Evolutionary conservation across 2,329 filamentous ascomycete genomes (phyloP).

Genomic region (Plectosphaerella sp.): DNA sequence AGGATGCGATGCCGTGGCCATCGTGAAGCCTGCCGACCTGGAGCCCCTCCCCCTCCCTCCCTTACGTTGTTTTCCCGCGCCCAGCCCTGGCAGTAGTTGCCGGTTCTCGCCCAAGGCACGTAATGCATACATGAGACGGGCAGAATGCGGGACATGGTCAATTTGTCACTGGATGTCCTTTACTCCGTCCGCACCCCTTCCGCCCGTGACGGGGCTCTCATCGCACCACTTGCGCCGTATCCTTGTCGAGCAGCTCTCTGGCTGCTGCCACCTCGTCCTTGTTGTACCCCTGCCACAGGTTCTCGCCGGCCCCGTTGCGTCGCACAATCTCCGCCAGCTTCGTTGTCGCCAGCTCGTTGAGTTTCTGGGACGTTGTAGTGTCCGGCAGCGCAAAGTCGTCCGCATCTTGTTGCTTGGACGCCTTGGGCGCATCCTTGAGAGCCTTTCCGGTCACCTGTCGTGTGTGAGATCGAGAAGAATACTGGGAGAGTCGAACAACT

Average conservation of each 20-base stretch:
- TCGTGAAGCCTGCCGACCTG: neutral
- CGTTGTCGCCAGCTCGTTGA: slow-evolving; percentile 68
- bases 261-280: slow-evolving; percentile 68
- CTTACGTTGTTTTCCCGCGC: neutral
- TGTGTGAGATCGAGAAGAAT: slow-evolving; percentile 16
- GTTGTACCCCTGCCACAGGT: slow-evolving; percentile 69
- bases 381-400: slow-evolving; percentile 52
- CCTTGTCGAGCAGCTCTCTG: slow-evolving; percentile 58
- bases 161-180: slow-evolving; percentile 1
- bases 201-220: slow-evolving; percentile 16
- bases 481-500: slow-evolving; percentile 16
- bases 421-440: slow-evolving; percentile 36
- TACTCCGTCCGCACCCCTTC: neutral
- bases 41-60: neutral
- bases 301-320: slow-evolving; percentile 53
- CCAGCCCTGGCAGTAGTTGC: neutral
- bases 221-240: slow-evolving; percentile 38
- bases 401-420: slow-evolving; percentile 39
- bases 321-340: slow-evolving; percentile 76
- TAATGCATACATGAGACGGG: neutral
- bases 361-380: slow-evolving; percentile 54
- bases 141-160: slow-evolving; percentile 1
- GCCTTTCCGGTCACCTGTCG: slow-evolving; percentile 45
- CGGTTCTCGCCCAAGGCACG: neutral
- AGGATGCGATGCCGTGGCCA: neutral